Evolutionary conservation across 1,284 basidiomycete species (phyloP), one percentile per base, ranked within the genome.

Genomic region (Ustilago xerochloae): DNA sequence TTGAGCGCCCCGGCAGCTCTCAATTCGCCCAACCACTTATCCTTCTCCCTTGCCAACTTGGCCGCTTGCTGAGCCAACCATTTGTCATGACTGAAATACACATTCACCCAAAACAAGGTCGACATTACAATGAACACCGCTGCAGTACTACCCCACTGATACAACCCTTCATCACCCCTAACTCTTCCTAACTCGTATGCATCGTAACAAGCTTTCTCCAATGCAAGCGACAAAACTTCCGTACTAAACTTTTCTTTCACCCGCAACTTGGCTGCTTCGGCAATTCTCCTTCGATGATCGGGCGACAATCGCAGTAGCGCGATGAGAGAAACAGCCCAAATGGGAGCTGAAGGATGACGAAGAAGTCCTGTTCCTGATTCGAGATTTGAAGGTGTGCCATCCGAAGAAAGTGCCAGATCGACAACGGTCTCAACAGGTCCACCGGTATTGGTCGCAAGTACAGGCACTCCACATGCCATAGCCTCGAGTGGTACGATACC

Each of bases 401-500:
- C 43, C 5, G 66, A 53, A 20, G 68, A 64, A 13, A 80, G 45
- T 2, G 79, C 75, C 1, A 87, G 84, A 78, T 92, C 89, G 10
- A 94, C 85, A 20, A 97, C 86, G 46, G 92, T 96, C 86, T 99
- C 96, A 0, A 90, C 91, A 1, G 97, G 96, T 0, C 96, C 96
- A 32, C 97, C 96, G 52, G 89, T 91, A 84, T 94, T 87, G 76
- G 91, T 93, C 0, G 94, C 94, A 6, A 99, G 85, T 0, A 99
- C 92, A 0, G 94, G 94, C 0, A 98, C 84, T 1, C 93, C 93
- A 67, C 92, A 94, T 2, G 91, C 89, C 94, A 98, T 97, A 0
- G 90, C 95, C 84, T 99, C 97, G 6, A 98, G 89, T 0, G 96
- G 96, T 0, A 92, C 95, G 77, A 99, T 98, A 2, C 96, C 96